These are phyloP conservation scores for Starmerella davenportii DNA, from an alignment of 805 yeast genomes.

Conservation along the genomic window DNA sequence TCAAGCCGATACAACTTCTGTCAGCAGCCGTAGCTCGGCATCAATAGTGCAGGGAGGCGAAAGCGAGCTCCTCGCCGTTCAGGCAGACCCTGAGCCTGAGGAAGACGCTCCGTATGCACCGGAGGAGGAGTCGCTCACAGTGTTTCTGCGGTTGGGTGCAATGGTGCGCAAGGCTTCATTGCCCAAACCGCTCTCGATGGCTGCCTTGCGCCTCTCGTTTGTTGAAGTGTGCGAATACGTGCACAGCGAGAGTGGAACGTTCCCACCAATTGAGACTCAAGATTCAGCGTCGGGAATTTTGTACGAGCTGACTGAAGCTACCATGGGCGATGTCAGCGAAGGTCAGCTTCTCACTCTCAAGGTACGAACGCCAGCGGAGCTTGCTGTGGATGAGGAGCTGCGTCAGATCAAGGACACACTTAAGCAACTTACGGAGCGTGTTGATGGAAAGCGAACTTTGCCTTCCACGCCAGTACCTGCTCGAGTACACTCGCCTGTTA, in stretches of 20 bases:
- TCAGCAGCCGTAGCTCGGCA: too few species aligned
- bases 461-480: not conserved
- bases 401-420: slow-evolving; percentile 9
- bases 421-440: slow-evolving; percentile 18
- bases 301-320: slow-evolving; percentile 64
- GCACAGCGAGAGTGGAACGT: slow-evolving; percentile 42
- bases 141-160: slow-evolving; percentile 23
- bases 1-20: too few species aligned
- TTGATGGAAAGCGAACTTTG: slow-evolving; percentile 6
- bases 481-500: not conserved
- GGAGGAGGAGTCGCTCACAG: slow-evolving; percentile 5
- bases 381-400: slow-evolving; percentile 16
- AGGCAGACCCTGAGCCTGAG: too few species aligned
- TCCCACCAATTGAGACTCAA: slow-evolving; percentile 63
- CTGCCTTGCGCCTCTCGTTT: slow-evolving; percentile 39
- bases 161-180: slow-evolving; percentile 14
- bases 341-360: slow-evolving; percentile 46
- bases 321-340: slow-evolving; percentile 37
- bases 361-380: slow-evolving; percentile 28
- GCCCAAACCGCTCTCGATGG: slow-evolving; percentile 13
- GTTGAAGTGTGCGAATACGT: slow-evolving; percentile 77
- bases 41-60: too few species aligned
- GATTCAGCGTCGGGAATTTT: slow-evolving; percentile 42
- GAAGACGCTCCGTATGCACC: not conserved
- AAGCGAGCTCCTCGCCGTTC: too few species aligned